Evolutionary conservation across 1,284 basidiomycete species (phyloP).

Genomic region (Ceratobasidium sp.): DNA sequence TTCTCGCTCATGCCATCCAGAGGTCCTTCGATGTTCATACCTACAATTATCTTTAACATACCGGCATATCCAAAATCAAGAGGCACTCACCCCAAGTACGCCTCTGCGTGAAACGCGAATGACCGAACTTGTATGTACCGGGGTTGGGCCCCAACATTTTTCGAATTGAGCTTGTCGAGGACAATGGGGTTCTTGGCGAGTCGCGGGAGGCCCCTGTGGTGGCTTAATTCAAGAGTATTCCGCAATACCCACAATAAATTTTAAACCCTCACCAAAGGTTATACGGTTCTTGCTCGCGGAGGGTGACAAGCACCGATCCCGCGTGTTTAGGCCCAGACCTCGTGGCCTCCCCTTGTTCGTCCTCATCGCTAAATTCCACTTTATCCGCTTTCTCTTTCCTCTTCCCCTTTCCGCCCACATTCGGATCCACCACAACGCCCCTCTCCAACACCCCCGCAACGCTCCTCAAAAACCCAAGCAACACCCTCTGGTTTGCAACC

Average conservation of each 20-base stretch:
- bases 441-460: slow-evolving; percentile 70
- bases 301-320: slow-evolving; percentile 82
- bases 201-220: slow-evolving; percentile 74
- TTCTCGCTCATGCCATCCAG: slow-evolving; percentile 44
- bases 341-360: slow-evolving; percentile 56
- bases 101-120: slow-evolving; percentile 78
- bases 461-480: slow-evolving; percentile 86
- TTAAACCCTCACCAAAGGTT: slow-evolving; percentile 75
- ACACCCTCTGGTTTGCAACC: slow-evolving; percentile 87
- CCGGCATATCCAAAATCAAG: neutral
- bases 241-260: slow-evolving; percentile 14
- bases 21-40: slow-evolving; percentile 48
- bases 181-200: slow-evolving; percentile 77
- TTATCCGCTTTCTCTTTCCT: slow-evolving; percentile 59
- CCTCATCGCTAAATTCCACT: slow-evolving; percentile 51
- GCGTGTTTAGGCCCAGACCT: slow-evolving; percentile 55
- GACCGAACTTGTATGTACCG: slow-evolving; percentile 80
- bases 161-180: slow-evolving; percentile 53
- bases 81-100: slow-evolving; percentile 79
- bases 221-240: slow-evolving; percentile 8
- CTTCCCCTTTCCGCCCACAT: slow-evolving; percentile 61
- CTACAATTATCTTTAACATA: neutral
- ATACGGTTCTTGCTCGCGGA: slow-evolving; percentile 90
- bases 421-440: slow-evolving; percentile 63
- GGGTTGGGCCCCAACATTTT: slow-evolving; percentile 66